Conservation (phyloP, 345 rosid genomes). For the Gossypium australe region DNA sequence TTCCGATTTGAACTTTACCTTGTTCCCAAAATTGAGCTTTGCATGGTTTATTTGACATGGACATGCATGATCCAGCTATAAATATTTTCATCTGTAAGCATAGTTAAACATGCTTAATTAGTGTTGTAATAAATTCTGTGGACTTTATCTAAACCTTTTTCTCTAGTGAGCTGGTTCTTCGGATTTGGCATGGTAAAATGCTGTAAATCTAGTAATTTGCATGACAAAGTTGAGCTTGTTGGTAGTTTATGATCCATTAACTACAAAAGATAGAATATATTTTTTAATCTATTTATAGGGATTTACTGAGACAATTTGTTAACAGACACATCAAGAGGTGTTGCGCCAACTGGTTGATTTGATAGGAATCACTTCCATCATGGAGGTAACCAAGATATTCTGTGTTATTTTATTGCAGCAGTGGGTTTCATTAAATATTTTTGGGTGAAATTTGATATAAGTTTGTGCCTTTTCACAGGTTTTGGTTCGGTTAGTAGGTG, state of each 20-base stretch:
- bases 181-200: background rate
- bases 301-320: slow-evolving; percentile 4
- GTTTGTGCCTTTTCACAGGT: slow-evolving; percentile 43
- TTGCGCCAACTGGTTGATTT: slow-evolving; percentile 85
- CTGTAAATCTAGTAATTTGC: background rate
- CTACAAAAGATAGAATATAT: background rate
- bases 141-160: background rate
- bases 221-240: background rate
- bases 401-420: background rate
- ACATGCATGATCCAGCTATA: background rate
- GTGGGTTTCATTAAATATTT: background rate
- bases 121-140: background rate
- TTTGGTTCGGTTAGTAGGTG: slow-evolving; percentile 92
- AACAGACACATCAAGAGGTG: slow-evolving; percentile 84
- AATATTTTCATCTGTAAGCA: background rate
- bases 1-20: background rate
- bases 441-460: background rate
- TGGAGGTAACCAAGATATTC: slow-evolving; percentile 67
- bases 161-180: background rate
- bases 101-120: background rate
- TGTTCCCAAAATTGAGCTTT: background rate
- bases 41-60: background rate
- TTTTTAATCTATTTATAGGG: background rate
- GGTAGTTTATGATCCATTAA: background rate
- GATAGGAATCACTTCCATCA: slow-evolving; percentile 97